Percentiles rank a stretch among this genome's conserved stretches.
phyloP scores from a whole-genome alignment of 192 early-diverging fungal genomes.

The Umbelopsis vinacea region DNA sequence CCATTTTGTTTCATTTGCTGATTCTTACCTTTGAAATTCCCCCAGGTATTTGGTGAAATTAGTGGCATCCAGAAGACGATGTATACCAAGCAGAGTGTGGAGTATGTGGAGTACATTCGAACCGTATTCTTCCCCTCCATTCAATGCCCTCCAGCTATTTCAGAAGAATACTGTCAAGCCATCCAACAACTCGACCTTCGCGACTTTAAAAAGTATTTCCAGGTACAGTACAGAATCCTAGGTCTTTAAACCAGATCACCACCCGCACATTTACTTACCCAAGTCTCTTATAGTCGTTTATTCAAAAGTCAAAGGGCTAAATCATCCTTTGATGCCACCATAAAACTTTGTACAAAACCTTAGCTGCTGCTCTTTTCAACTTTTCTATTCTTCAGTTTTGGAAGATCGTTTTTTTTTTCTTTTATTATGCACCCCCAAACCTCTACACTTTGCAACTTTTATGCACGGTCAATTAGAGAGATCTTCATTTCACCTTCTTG shows the following conservation, averaged over 20 bases:
- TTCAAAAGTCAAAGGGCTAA: slow-evolving; percentile 43
- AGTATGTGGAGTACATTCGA: slow-evolving; percentile 65
- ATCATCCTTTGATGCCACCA: background rate
- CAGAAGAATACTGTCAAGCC: slow-evolving; percentile 76
- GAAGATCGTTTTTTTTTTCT: background rate
- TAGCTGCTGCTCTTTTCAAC: background rate
- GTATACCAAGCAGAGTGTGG: slow-evolving; percentile 56
- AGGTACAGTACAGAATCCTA: slow-evolving; percentile 44
- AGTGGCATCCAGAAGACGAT: slow-evolving; percentile 59
- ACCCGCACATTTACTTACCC: slow-evolving; percentile 1
- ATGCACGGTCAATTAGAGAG: background rate
- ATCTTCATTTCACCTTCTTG: background rate
- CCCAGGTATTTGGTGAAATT: slow-evolving; percentile 58
- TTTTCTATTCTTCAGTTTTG: background rate
- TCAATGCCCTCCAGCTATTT: slow-evolving; percentile 64
- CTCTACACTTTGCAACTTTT: background rate
- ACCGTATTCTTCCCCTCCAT: slow-evolving; percentile 67
- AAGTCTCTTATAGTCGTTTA: slow-evolving; percentile 42
- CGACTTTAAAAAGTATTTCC: slow-evolving; percentile 76
- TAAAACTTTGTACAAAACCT: slow-evolving; percentile 20
- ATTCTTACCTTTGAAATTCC: no score
- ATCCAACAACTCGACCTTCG: slow-evolving; percentile 67
- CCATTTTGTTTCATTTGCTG: no score
- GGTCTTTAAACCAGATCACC: background rate
- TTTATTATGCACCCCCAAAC: no score